A percentile compares a stretch with the other conserved stretches of the same genome.
These are phyloP conservation scores for Lumnitzera littorea DNA, from an alignment of 345 rosid species.

Conservation along the genomic window DNA sequence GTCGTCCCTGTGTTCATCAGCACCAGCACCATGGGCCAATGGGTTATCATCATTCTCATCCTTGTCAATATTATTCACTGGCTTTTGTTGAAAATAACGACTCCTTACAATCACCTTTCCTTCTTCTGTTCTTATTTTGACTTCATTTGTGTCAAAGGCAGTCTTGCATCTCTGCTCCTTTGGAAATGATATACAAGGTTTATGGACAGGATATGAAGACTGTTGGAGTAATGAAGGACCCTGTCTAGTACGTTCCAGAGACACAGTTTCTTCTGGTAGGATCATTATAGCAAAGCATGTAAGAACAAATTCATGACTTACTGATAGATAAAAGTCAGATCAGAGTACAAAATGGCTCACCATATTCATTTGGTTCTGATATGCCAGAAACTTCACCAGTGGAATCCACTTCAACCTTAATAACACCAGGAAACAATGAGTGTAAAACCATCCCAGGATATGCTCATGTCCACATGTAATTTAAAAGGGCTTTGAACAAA, in stretches of 20 bases:
- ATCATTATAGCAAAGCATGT: slow-evolving; percentile 5
- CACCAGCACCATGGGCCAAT: slow-evolving; percentile 17
- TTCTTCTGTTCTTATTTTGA: slow-evolving; percentile 33
- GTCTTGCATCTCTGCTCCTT: slow-evolving; percentile 22
- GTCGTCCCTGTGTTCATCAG: slow-evolving; percentile 2
- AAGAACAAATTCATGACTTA: background rate
- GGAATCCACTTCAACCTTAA: slow-evolving; percentile 40
- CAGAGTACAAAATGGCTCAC: slow-evolving; percentile 21
- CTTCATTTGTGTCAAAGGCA: slow-evolving; percentile 21
- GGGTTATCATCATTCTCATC: slow-evolving; percentile 25
- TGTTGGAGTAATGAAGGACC: slow-evolving; percentile 17
- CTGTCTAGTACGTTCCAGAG: slow-evolving; percentile 13
- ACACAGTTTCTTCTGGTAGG: slow-evolving; percentile 12
- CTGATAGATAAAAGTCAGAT: slow-evolving; percentile 1
- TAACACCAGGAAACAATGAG: slow-evolving; percentile 6
- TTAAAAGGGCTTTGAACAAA: background rate
- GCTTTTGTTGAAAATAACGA: slow-evolving; percentile 56
- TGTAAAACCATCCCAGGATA: background rate
- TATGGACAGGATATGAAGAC: slow-evolving; percentile 14
- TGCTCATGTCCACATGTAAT: too few species aligned
- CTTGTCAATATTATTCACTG: slow-evolving; percentile 24
- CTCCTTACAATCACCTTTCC: slow-evolving; percentile 52
- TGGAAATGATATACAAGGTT: slow-evolving; percentile 19
- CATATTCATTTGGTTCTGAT: slow-evolving; percentile 22
- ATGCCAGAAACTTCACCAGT: slow-evolving; percentile 10